Percentiles rank a stretch among this genome's conserved stretches.
Conservation (phyloP, 2,329 filamentous ascomycete genomes). For the Beauveria rudraprayagi region DNA sequence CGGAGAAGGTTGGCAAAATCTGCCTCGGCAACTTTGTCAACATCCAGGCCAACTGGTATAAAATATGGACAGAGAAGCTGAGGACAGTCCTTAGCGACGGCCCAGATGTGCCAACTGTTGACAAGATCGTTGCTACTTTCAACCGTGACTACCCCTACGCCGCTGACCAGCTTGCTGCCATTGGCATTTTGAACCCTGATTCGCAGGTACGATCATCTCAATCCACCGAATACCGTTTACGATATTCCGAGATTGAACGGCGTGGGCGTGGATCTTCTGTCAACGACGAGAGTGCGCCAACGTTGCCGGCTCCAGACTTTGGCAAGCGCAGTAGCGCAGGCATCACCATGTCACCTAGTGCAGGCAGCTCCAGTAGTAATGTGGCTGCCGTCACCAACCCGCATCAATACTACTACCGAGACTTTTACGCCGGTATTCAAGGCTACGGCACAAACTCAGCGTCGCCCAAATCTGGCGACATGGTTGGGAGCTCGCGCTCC, state of each 20-base stretch:
- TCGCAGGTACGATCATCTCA: conserved; percentile 51
- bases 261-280: conserved; percentile 52
- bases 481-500: conserved; percentile 40
- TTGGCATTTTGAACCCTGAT: conserved; percentile 72
- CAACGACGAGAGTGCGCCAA: conserved; percentile 55
- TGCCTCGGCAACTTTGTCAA: conserved; percentile 78
- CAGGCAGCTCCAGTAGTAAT: conserved; percentile 18
- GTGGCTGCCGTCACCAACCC: conserved; percentile 35
- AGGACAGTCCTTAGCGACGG: conserved; percentile 62
- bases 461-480: conserved; percentile 48
- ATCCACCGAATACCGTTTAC: conserved; percentile 46
- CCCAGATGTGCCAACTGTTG: conserved; percentile 53
- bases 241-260: conserved; percentile 41
- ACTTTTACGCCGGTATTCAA: conserved; percentile 37
- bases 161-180: conserved; percentile 60
- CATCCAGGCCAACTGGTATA: conserved; percentile 77
- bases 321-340: conserved; percentile 57
- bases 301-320: conserved; percentile 58
- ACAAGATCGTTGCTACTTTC: conserved; percentile 71
- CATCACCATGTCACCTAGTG: conserved; percentile 51
- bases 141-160: conserved; percentile 69
- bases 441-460: conserved; percentile 46
- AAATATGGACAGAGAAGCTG: conserved; percentile 77
- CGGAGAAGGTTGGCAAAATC: conserved; percentile 74
- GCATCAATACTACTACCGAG: conserved; percentile 49